Percentiles rank a stretch among this genome's conserved stretches.
These are phyloP conservation scores for Skeletonema tropicum DNA, from an alignment of 108 stramenopile genomes.

Conservation along the genomic window DNA sequence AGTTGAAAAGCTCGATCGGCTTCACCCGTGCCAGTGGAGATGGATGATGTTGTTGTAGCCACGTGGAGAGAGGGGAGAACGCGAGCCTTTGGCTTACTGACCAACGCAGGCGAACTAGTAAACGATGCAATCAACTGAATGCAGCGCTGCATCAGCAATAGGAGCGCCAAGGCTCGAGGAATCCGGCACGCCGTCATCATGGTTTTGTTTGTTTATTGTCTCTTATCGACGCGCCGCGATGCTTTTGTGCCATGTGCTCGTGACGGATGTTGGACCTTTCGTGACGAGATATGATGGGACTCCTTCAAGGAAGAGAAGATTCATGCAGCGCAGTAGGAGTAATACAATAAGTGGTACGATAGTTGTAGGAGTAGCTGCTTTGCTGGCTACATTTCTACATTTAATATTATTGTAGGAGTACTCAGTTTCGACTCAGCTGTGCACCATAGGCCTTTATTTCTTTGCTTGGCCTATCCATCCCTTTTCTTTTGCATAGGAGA, in stretches of 20 bases:
- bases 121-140: neutral
- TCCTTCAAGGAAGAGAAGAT: no score
- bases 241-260: no score
- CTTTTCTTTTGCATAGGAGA: constrained; percentile 69
- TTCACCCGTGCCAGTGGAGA: constrained; percentile 53
- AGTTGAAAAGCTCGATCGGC: constrained; percentile 84
- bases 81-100: neutral
- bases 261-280: no score
- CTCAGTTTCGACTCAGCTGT: neutral
- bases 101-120: neutral
- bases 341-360: no score
- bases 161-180: neutral
- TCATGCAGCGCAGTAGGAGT: no score
- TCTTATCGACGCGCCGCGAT: no score
- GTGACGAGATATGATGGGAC: no score
- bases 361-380: no score
- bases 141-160: neutral
- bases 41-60: constrained; percentile 14
- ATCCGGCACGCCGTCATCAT: neutral
- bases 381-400: neutral
- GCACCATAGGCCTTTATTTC: neutral
- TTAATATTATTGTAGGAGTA: no score
- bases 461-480: constrained; percentile 59
- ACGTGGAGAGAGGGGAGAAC: constrained; percentile 2
- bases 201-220: neutral